Evolutionary conservation across 371 early-diverging fungal species (phyloP), one percentile per base, ranked within the genome.

Genomic region (Syncephalastrum monosporum): DNA sequence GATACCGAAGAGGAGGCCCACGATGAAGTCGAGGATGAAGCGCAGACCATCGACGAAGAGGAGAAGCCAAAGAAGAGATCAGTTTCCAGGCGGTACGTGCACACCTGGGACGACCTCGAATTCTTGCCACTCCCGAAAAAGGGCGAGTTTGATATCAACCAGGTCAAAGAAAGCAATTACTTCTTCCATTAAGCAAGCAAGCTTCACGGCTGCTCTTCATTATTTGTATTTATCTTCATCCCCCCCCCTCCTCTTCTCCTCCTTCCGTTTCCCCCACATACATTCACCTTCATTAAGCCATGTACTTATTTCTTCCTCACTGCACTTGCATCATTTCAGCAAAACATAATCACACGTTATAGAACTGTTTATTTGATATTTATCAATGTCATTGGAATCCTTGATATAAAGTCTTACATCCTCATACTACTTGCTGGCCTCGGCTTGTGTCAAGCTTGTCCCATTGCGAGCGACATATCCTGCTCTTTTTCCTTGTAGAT

Each of bases 121-220:
- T 86, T 96, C 59, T 78, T 85, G 4, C 85, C 86, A 15, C 63
- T 96, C 53, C 98, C 98, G 7, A 64, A 67, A 12, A 80, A 85
- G 46, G 98, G 98, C 53, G 83, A 88, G 23, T 93, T 97, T 75
- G 88, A 95, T 65, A 81, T 97, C 51, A 67, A 78, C 42, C 66
- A 82, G 60, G 96, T 97, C 4, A 80, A 77, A 55, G 79, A 91
- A 43, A 91, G 92, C 50, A 81, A 76, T 23, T 98, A 97, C 77
- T 98, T 98, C 60, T 98, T 98, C 85, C 87, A 89, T 52, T 92
- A 79, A 59, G 57, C 15, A 21, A 41, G 15, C 23, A 47, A 5
- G 5, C 16, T 19, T 33, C 16, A 14, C 38, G 38, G 5, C 8
- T 33, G 8, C 8, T 12, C 38, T 10, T 33, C 38, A 33, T 33